Evolutionary conservation across 352 stramenopile genomes (phyloP).

Genomic region (Globisporangium spinosum): DNA sequence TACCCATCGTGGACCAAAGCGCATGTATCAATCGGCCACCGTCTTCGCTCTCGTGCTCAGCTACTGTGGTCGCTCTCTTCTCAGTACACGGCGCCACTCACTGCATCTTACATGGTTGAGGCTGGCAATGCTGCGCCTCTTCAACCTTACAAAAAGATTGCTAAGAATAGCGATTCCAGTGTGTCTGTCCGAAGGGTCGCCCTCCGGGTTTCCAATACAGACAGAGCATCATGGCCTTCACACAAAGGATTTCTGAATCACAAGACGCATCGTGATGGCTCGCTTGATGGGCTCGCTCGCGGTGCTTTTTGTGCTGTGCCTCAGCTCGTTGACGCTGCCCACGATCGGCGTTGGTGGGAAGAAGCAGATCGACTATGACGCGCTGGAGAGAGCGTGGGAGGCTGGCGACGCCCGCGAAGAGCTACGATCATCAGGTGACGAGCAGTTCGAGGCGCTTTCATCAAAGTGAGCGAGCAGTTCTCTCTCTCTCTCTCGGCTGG

Average conservation of each 20-base stretch:
- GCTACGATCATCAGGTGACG: constrained; percentile 40
- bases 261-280: background rate
- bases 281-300: background rate
- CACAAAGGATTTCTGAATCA: background rate
- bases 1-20: constrained; percentile 1
- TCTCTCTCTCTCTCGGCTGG: background rate
- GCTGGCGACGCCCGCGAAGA: constrained; percentile 42
- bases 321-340: background rate
- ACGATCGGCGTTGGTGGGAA: background rate
- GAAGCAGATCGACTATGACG: constrained; percentile 53
- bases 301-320: background rate
- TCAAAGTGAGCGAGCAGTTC: constrained; percentile 26
- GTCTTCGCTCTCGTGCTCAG: background rate
- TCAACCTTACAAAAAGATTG: background rate
- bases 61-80: background rate
- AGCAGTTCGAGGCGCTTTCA: constrained; percentile 46
- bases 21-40: background rate
- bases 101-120: background rate
- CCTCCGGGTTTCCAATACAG: background rate
- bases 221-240: background rate
- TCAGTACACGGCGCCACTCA: background rate
- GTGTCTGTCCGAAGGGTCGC: background rate
- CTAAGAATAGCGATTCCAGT: constrained; percentile 1
- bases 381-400: constrained; percentile 66
- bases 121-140: background rate